phyloP scores from a whole-genome alignment of 2,329 filamentous ascomycete genomes.

The Fonsecaea multimorphosa region DNA sequence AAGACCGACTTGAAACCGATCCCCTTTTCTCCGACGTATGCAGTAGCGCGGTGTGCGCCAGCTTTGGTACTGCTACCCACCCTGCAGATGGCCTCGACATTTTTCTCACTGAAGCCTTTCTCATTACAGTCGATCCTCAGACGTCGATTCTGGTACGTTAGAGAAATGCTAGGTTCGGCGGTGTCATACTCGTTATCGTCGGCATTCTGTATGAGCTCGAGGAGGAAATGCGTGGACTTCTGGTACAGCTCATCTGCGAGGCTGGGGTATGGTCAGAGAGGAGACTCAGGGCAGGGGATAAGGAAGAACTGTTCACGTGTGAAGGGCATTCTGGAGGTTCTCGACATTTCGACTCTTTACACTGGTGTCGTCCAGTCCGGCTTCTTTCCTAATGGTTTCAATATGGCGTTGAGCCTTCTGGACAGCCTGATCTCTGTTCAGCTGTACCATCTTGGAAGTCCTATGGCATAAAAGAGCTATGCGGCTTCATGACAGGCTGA shows the following conservation, averaged over 20 bases:
- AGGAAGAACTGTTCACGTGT: conserved; percentile 9
- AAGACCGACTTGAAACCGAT: conserved; percentile 49
- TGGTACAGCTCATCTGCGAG: conserved; percentile 21
- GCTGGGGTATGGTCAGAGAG: background rate
- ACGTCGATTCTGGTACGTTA: conserved; percentile 14
- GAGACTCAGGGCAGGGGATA: background rate
- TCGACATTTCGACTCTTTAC: conserved; percentile 12
- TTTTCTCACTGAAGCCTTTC: conserved; percentile 48
- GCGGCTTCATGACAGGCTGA: background rate
- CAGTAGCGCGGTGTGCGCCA: conserved; percentile 38
- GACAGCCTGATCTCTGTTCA: background rate
- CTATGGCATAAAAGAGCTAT: background rate
- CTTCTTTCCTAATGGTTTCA: conserved; percentile 15
- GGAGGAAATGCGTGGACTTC: conserved; percentile 37
- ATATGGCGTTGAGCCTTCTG: conserved; percentile 13
- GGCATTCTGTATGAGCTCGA: conserved; percentile 51
- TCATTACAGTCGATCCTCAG: conserved; percentile 43
- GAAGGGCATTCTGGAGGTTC: conserved; percentile 21
- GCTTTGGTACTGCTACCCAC: conserved; percentile 47
- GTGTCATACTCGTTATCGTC: conserved; percentile 48
- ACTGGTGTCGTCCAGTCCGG: conserved; percentile 12
- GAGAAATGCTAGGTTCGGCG: conserved; percentile 13
- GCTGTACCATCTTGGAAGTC: conserved; percentile 4
- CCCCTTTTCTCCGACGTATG: conserved; percentile 42
- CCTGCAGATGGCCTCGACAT: conserved; percentile 49